Percentiles rank a stretch among this genome's conserved stretches.
phyloP scores from a whole-genome alignment of 306 rosid species.

The Glycine latifolia region DNA sequence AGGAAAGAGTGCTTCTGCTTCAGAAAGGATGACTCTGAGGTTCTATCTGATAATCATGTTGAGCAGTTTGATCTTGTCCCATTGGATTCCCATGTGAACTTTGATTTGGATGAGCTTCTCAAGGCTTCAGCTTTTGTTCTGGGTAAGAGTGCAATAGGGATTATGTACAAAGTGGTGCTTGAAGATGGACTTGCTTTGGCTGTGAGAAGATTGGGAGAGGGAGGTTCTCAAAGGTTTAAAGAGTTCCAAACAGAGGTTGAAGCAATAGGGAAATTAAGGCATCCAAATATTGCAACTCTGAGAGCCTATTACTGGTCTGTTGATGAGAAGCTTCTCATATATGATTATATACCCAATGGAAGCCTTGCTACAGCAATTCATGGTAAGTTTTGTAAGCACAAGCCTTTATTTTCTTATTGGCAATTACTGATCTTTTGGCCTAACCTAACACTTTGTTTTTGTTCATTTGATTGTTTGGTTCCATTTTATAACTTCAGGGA shows the following conservation, averaged over 20 bases:
- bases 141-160: conserved; percentile 95
- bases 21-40: conserved; percentile 78
- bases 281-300: conserved; percentile 83
- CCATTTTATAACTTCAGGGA: conserved; percentile 61
- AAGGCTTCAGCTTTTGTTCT: conserved; percentile 98
- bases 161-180: conserved; percentile 96
- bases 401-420: neutral
- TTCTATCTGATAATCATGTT: conserved; percentile 70
- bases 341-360: conserved; percentile 90
- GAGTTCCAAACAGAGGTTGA: conserved; percentile 98
- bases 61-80: conserved; percentile 93
- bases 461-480: conserved; percentile 47
- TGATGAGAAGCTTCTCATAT: conserved; percentile 96
- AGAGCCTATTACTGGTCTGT: conserved; percentile 98
- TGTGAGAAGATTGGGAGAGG: conserved; percentile 96
- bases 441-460: conserved; percentile 37
- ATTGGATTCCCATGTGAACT: conserved; percentile 78
- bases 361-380: conserved; percentile 89
- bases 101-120: conserved; percentile 97
- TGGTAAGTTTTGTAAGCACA: conserved; percentile 55
- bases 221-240: conserved; percentile 96
- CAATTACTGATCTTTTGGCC: neutral
- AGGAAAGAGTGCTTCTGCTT: conserved; percentile 79
- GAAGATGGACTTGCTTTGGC: conserved; percentile 92
- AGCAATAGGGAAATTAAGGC: conserved; percentile 93